A percentile compares a stretch with the other conserved stretches of the same genome.
These are phyloP conservation scores for Skeletonema potamos DNA, from an alignment of 108 stramenopile species.

Conservation along the genomic window DNA sequence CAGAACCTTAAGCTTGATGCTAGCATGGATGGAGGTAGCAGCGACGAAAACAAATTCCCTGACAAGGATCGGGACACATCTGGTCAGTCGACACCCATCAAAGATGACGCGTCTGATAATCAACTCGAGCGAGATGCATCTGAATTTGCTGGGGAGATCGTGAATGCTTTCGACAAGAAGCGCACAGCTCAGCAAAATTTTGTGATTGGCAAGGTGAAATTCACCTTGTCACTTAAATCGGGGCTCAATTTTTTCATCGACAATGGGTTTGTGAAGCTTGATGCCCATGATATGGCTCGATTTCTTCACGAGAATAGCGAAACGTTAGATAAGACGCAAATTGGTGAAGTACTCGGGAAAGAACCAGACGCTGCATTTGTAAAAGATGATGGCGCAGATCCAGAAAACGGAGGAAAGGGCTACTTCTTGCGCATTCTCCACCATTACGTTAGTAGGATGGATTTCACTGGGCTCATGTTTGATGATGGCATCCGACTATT, in stretches of 20 bases:
- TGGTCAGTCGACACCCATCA: not conserved
- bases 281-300: slow-evolving; percentile 85
- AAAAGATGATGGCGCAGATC: slow-evolving; percentile 62
- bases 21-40: slow-evolving; percentile 9
- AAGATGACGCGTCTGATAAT: slow-evolving; percentile 1
- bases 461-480: slow-evolving; percentile 88
- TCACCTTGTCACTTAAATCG: slow-evolving; percentile 88
- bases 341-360: slow-evolving; percentile 96
- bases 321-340: slow-evolving; percentile 97
- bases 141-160: slow-evolving; percentile 46
- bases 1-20: slow-evolving; percentile 58
- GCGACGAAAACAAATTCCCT: not conserved
- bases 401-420: slow-evolving; percentile 84
- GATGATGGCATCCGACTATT: slow-evolving; percentile 97
- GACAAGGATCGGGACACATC: not conserved
- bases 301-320: slow-evolving; percentile 90
- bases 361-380: slow-evolving; percentile 92
- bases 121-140: not conserved
- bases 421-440: slow-evolving; percentile 90
- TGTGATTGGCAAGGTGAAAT: slow-evolving; percentile 91
- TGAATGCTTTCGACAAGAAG: slow-evolving; percentile 86
- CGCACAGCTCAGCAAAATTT: slow-evolving; percentile 86
- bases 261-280: slow-evolving; percentile 80
- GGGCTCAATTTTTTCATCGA: slow-evolving; percentile 91
- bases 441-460: slow-evolving; percentile 89